These are phyloP conservation scores for Hypoxylon sp. DNA, from an alignment of 2,329 filamentous ascomycete genomes.

Conservation along the genomic window DNA sequence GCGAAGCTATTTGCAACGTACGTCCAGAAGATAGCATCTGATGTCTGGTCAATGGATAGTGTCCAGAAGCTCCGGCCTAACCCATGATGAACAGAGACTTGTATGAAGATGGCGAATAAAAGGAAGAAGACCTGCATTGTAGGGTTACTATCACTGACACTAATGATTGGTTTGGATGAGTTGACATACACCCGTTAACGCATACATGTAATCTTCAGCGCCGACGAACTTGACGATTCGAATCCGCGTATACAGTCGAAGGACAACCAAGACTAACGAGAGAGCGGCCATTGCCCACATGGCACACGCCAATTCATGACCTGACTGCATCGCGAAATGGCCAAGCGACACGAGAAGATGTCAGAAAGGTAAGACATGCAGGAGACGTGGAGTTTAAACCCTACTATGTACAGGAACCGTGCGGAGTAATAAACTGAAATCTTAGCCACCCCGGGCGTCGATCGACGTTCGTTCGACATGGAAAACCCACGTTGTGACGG, in stretches of 20 bases:
- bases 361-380: slow-evolving; percentile 21
- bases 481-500: slow-evolving; percentile 18
- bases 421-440: not conserved
- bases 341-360: slow-evolving; percentile 8
- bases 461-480: slow-evolving; percentile 11
- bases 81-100: slow-evolving; percentile 48
- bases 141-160: not conserved
- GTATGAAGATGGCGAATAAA: slow-evolving; percentile 47
- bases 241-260: slow-evolving; percentile 43
- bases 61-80: slow-evolving; percentile 48
- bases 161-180: no score
- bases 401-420: not conserved
- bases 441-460: slow-evolving; percentile 7
- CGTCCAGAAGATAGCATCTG: slow-evolving; percentile 51
- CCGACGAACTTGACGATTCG: slow-evolving; percentile 49
- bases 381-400: slow-evolving; percentile 16
- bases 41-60: slow-evolving; percentile 44
- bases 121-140: slow-evolving; percentile 43
- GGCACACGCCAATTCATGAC: slow-evolving; percentile 43
- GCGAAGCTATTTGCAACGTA: slow-evolving; percentile 51
- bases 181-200: slow-evolving; percentile 44
- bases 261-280: slow-evolving; percentile 39
- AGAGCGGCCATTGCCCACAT: slow-evolving; percentile 50
- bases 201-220: slow-evolving; percentile 50
- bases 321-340: slow-evolving; percentile 43